Base-by-base conservation (phyloP, 805 yeast genomes). In the Kazachstania martiniae region DNA sequence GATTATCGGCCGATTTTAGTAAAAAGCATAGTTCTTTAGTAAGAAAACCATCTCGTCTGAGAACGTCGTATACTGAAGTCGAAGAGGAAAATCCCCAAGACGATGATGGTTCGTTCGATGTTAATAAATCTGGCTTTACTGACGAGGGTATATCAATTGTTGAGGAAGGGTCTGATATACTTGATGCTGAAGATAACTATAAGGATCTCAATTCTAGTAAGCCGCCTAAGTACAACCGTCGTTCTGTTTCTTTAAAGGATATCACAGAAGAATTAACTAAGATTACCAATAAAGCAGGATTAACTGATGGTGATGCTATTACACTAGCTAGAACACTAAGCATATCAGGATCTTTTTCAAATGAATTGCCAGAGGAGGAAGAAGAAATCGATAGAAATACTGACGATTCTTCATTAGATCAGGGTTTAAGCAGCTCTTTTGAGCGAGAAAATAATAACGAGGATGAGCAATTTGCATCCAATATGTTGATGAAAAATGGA, bases 261-360 rank as follows among this genome's bases (percentile, higher is more conserved):
- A 66, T 82, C 23, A 78, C 94, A 3, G 72, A 62, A 39, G 95
- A 87, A 53, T 62, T 87, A 34, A 80, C 82, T 41, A 72, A 68
- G 28, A 61, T 86, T 28, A 74, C 89, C 0, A 78, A 76, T 41
- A 63, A 75, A 56, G 94, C 89, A 0, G 91, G 93, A 0, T 59
- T 82, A 55, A 77, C 74, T 33, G 76, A 85, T 4, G 70, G 77
- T 25, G 93, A 84, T 59, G 93, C 94, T 1, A 77, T 79, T 4
- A 74, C 93, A 0, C 62, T 84, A 35, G 95, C 94, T 0, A 63
- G 93, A 47, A 75, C 91, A 1, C 63, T 85, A 30, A 78, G 89
- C 2, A 69, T 83, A 29, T 69, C 80, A 0, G 72, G 84, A 0
- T 61, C 79, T 18, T 80, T 81, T 9, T 65, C 37, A 2, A 25